phyloP scores from a whole-genome alignment of 768 basidiomycete genomes.

The Leccinum truebloodii region DNA sequence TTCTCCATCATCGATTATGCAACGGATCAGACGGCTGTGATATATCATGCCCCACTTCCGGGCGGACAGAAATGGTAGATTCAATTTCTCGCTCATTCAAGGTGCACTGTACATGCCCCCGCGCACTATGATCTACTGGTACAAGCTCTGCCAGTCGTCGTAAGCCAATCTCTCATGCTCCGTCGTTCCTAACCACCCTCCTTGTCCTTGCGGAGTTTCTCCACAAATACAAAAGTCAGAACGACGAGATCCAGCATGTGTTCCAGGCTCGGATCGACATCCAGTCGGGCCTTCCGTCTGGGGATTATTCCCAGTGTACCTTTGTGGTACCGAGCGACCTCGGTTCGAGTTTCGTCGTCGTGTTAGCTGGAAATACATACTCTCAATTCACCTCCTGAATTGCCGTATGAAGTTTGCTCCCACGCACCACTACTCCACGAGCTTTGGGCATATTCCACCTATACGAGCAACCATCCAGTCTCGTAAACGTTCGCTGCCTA shows the following conservation, averaged over 20 bases:
- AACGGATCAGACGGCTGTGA: no score
- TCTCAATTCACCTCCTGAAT: background rate
- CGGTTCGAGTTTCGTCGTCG: conserved; percentile 14
- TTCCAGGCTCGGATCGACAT: conserved; percentile 15
- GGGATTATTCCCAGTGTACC: conserved; percentile 17
- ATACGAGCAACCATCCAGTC: conserved; percentile 33
- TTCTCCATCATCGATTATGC: no score
- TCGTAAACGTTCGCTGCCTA: conserved; percentile 30
- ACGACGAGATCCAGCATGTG: conserved; percentile 28
- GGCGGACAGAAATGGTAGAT: no score
- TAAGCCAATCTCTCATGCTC: no score
- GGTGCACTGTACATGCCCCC: no score
- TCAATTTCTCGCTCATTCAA: no score
- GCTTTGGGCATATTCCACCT: conserved; percentile 29
- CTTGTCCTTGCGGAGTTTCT: conserved; percentile 25
- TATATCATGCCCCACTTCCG: no score
- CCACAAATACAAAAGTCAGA: conserved; percentile 29
- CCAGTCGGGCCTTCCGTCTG: conserved; percentile 15
- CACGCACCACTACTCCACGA: conserved; percentile 13
- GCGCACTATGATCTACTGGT: no score
- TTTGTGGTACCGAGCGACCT: conserved; percentile 21
- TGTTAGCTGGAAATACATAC: conserved; percentile 12
- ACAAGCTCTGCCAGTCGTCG: no score
- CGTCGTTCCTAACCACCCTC: background rate
- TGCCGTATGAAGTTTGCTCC: no score